A percentile compares a stretch with the other conserved stretches of the same genome.
Conservation (phyloP, 106 monocot species). For the Platanthera zijinensis region DNA sequence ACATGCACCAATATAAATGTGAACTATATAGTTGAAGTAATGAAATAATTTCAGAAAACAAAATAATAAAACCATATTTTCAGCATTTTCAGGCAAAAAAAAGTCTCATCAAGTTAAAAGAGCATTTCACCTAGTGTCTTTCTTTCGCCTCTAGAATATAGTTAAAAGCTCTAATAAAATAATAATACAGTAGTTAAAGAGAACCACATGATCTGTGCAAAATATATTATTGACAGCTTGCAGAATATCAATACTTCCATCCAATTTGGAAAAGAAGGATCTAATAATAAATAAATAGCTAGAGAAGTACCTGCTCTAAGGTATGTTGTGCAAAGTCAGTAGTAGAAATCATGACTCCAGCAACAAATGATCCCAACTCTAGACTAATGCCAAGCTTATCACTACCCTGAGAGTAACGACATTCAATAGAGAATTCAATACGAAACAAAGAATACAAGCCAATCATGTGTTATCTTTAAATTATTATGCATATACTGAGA, state of each 20-base stretch:
- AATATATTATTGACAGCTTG: neutral
- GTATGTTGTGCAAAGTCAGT: conserved; percentile 98
- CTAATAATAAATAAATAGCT: neutral
- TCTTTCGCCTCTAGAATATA: neutral
- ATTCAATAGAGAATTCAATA: neutral
- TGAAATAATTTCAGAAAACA: neutral
- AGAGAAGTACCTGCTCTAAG: conserved; percentile 58
- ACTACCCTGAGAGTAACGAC: conserved; percentile 58
- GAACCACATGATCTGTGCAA: neutral
- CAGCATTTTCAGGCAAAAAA: neutral
- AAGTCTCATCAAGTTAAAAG: neutral
- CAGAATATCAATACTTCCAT: neutral
- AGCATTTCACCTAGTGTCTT: neutral
- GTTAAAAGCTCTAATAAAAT: neutral
- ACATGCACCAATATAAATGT: neutral
- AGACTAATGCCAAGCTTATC: conserved; percentile 92
- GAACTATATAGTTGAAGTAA: neutral
- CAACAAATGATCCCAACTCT: conserved; percentile 95
- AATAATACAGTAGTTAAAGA: neutral
- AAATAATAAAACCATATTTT: neutral
- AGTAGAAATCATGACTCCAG: conserved; percentile 95
- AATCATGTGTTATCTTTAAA: neutral
- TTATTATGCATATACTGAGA: neutral
- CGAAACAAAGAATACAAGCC: neutral
- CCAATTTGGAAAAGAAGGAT: neutral